phyloP scores from a whole-genome alignment of 257 asterid species.

The Penstemon eatonii region DNA sequence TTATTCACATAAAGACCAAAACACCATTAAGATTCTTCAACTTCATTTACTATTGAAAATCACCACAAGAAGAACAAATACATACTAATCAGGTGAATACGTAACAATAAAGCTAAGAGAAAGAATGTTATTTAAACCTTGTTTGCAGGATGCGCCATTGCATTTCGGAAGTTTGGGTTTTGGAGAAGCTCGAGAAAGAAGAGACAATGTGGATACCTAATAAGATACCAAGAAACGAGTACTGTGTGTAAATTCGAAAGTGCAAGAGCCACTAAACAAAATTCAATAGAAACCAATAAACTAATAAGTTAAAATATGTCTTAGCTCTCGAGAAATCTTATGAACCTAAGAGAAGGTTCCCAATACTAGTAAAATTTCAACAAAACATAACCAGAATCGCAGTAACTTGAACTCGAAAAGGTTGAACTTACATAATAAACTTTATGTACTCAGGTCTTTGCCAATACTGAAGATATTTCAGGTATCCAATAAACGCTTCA shows the following conservation, averaged over 20 bases:
- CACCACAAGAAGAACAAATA: background rate
- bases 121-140: slow-evolving; percentile 49
- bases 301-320: too few relatives aligned
- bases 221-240: slow-evolving; percentile 17
- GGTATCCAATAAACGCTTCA: slow-evolving; percentile 88
- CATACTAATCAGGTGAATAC: too few relatives aligned
- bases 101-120: background rate
- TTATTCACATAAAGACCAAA: background rate
- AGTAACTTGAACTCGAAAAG: slow-evolving; percentile 5
- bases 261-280: background rate
- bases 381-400: background rate
- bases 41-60: background rate
- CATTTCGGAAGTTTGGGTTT: slow-evolving; percentile 75
- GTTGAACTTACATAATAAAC: slow-evolving; percentile 67
- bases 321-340: background rate
- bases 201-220: slow-evolving; percentile 95
- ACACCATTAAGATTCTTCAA: background rate
- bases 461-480: slow-evolving; percentile 94
- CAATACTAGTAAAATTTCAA: too few relatives aligned
- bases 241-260: background rate
- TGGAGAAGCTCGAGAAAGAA: slow-evolving; percentile 92
- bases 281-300: background rate
- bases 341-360: background rate
- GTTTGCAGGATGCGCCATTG: slow-evolving; percentile 96
- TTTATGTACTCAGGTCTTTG: slow-evolving; percentile 84